These are phyloP conservation scores for Blastomyces emzantsi DNA, from an alignment of 2,329 filamentous ascomycete genomes.

Conservation along the genomic window DNA sequence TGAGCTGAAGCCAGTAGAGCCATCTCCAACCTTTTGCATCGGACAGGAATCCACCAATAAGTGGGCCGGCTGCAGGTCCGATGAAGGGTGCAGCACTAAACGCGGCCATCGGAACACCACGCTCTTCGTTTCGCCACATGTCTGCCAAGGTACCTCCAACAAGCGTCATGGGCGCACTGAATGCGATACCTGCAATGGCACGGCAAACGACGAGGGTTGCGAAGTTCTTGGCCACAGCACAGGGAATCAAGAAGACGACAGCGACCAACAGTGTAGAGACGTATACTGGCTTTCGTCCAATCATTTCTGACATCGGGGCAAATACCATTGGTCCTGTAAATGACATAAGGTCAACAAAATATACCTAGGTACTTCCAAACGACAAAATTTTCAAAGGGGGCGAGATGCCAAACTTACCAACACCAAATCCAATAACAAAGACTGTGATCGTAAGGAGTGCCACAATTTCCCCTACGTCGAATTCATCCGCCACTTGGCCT, in stretches of 20 bases:
- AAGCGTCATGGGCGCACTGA: slow-evolving; percentile 77
- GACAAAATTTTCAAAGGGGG: background rate
- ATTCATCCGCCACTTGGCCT: slow-evolving; percentile 52
- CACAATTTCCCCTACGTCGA: slow-evolving; percentile 63
- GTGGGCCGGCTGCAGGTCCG: slow-evolving; percentile 66
- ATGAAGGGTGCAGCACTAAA: slow-evolving; percentile 77
- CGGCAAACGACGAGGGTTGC: slow-evolving; percentile 66
- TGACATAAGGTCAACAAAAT: slow-evolving; percentile 11
- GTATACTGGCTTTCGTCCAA: slow-evolving; percentile 64
- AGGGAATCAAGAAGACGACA: slow-evolving; percentile 71
- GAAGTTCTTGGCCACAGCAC: slow-evolving; percentile 67
- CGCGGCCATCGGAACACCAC: slow-evolving; percentile 78
- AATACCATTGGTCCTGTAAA: slow-evolving; percentile 61
- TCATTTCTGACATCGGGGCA: slow-evolving; percentile 67
- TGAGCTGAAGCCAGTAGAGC: slow-evolving; percentile 82
- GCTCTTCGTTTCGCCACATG: slow-evolving; percentile 74
- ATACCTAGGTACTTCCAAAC: background rate
- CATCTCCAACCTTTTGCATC: slow-evolving; percentile 68
- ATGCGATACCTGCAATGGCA: slow-evolving; percentile 71
- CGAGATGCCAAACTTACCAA: slow-evolving; percentile 43
- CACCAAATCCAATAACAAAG: slow-evolving; percentile 73
- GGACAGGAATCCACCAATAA: slow-evolving; percentile 66
- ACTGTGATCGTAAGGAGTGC: slow-evolving; percentile 62
- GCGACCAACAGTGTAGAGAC: slow-evolving; percentile 58
- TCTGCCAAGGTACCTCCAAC: slow-evolving; percentile 76